A percentile compares a stretch with the other conserved stretches of the same genome.
phyloP scores from a whole-genome alignment of 768 basidiomycete species.

The Favolaschia claudopus region DNA sequence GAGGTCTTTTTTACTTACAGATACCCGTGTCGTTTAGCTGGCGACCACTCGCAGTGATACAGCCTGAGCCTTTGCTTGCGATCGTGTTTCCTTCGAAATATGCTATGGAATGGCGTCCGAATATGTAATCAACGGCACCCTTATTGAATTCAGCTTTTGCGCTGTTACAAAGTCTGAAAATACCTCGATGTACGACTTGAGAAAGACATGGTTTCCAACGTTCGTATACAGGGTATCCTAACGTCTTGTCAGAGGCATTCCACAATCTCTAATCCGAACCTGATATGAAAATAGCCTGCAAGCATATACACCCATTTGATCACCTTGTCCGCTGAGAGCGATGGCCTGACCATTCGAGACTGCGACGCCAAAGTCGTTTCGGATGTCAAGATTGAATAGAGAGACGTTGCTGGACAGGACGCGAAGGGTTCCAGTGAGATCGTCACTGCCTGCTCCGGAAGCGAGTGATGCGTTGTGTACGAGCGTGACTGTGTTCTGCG shows the following conservation, averaged over 20 bases:
- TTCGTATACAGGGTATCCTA: slow-evolving; percentile 36
- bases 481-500: slow-evolving; percentile 26
- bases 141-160: not conserved
- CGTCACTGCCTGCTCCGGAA: slow-evolving; percentile 26
- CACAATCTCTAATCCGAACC: slow-evolving; percentile 12
- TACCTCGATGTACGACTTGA: slow-evolving; percentile 31
- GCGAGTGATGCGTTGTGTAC: slow-evolving; percentile 21
- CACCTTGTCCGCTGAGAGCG: slow-evolving; percentile 33
- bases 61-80: slow-evolving; percentile 30
- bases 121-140: slow-evolving; percentile 38
- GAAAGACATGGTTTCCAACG: slow-evolving; percentile 34
- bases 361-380: slow-evolving; percentile 26
- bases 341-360: slow-evolving; percentile 32
- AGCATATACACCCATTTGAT: slow-evolving; percentile 24
- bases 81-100: slow-evolving; percentile 39
- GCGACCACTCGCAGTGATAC: slow-evolving; percentile 37
- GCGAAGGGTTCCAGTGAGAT: slow-evolving; percentile 32
- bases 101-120: slow-evolving; percentile 33
- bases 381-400: slow-evolving; percentile 33
- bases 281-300: slow-evolving; percentile 25
- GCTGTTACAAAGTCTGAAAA: not conserved
- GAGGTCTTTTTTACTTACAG: slow-evolving; percentile 21
- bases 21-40: slow-evolving; percentile 34
- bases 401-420: slow-evolving; percentile 27
- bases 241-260: not conserved